A percentile compares a stretch with the other conserved stretches of the same genome.
Evolutionary conservation across 345 rosid species (phyloP).

Genomic region (Orychophragmus violaceus): DNA sequence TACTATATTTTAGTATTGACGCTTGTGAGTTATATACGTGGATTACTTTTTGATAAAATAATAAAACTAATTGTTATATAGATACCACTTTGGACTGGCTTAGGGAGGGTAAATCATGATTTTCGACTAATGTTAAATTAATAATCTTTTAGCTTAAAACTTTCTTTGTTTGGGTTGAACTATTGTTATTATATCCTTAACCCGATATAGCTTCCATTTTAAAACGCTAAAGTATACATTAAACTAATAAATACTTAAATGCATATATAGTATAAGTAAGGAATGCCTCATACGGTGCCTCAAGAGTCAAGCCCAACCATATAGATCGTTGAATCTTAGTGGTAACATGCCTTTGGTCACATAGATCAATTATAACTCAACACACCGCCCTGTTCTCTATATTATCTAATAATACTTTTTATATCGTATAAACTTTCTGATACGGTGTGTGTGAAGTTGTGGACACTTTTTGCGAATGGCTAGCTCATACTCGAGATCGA

Average conservation of each 20-base stretch:
- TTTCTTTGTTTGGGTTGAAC: not conserved
- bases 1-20: not conserved
- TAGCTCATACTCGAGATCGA: not conserved
- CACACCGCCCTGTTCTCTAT: not conserved
- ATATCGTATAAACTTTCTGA: not conserved
- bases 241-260: no score
- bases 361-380: conserved; percentile 20
- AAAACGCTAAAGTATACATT: not conserved
- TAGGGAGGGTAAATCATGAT: not conserved
- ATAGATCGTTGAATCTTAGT: conserved; percentile 12
- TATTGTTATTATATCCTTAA: not conserved
- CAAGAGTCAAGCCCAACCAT: conserved; percentile 19
- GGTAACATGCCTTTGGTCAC: conserved; percentile 26
- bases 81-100: not conserved
- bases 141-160: not conserved
- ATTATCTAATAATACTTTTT: not conserved
- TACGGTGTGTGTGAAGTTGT: no score
- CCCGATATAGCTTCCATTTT: not conserved
- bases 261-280: not conserved
- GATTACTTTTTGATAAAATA: not conserved
- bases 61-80: not conserved
- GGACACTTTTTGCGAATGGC: not conserved
- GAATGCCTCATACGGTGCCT: conserved; percentile 12
- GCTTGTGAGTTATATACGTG: not conserved
- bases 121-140: not conserved